phyloP scores from a whole-genome alignment of 2,329 filamentous ascomycete species.

The Gnomoniopsis sp. region DNA sequence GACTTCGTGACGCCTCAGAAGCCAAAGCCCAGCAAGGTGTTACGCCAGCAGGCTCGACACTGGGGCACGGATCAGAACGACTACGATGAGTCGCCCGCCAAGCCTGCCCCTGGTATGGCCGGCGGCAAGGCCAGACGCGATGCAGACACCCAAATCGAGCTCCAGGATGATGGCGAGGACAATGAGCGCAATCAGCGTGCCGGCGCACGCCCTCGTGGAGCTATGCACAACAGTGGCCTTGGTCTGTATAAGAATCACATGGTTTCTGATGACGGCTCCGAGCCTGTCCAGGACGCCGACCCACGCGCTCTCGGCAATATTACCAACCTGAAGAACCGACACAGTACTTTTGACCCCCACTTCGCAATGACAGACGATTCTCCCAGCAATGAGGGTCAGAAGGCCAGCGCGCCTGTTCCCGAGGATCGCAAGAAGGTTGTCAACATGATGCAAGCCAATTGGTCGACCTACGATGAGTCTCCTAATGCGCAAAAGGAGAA shows the following conservation, averaged over 20 bases:
- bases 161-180: slow-evolving; percentile 73
- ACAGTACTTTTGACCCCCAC: slow-evolving; percentile 74
- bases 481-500: slow-evolving; percentile 52
- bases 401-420: slow-evolving; percentile 30
- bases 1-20: slow-evolving; percentile 86
- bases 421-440: slow-evolving; percentile 66
- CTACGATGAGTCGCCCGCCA: slow-evolving; percentile 54
- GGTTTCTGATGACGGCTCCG: slow-evolving; percentile 55
- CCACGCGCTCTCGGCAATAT: slow-evolving; percentile 58
- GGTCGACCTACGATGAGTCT: slow-evolving; percentile 54
- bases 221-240: slow-evolving; percentile 64
- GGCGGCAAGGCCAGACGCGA: slow-evolving; percentile 71
- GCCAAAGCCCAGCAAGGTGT: slow-evolving; percentile 53
- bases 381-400: slow-evolving; percentile 42
- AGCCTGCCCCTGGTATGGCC: slow-evolving; percentile 36
- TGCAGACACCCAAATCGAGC: slow-evolving; percentile 78
- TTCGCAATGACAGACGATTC: slow-evolving; percentile 73
- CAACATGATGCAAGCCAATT: slow-evolving; percentile 69
- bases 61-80: slow-evolving; percentile 72
- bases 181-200: slow-evolving; percentile 50
- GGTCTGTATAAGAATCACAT: slow-evolving; percentile 76
- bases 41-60: slow-evolving; percentile 69
- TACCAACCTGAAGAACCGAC: slow-evolving; percentile 69
- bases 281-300: slow-evolving; percentile 33
- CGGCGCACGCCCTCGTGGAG: slow-evolving; percentile 46